Conservation (phyloP, 1,284 basidiomycete species). For the Cutaneotrichosporon cavernicola region DNA sequence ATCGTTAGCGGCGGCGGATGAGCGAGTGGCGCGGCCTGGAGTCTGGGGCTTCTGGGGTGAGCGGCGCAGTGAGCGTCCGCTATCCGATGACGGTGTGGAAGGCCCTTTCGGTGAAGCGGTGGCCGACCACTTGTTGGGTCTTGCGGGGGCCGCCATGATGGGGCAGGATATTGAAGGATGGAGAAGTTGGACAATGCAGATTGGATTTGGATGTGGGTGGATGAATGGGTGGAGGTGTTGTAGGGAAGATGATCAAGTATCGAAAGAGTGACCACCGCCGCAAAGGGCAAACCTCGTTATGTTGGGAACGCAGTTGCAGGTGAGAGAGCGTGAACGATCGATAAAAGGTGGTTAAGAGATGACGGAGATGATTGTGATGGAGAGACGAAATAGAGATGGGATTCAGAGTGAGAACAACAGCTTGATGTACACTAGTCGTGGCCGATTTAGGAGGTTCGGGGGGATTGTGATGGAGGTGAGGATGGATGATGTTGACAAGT, state of each 20-base stretch:
- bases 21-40: conserved; percentile 20
- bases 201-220: conserved; percentile 1
- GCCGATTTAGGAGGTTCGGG: too few relatives aligned
- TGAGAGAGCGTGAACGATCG: too few relatives aligned
- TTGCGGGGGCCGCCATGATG: conserved; percentile 17
- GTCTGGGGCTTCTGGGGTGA: conserved; percentile 23
- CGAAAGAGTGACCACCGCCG: neutral
- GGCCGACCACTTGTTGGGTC: conserved; percentile 4
- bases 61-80: conserved; percentile 15
- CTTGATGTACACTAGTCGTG: too few relatives aligned
- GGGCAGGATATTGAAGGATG: conserved; percentile 2
- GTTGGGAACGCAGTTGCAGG: too few relatives aligned
- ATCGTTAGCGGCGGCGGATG: conserved; percentile 11
- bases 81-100: conserved; percentile 18
- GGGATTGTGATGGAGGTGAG: too few relatives aligned
- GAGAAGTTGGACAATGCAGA: neutral
- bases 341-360: too few relatives aligned
- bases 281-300: too few relatives aligned
- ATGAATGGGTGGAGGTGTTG: neutral
- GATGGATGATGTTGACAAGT: neutral
- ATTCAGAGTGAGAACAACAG: too few relatives aligned
- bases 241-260: neutral
- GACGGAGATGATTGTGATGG: too few relatives aligned
- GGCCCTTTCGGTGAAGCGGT: conserved; percentile 15
- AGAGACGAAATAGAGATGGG: too few relatives aligned